Evolutionary conservation across 2,329 filamentous ascomycete species (phyloP).

Genomic region (Triangularia verruculosa): DNA sequence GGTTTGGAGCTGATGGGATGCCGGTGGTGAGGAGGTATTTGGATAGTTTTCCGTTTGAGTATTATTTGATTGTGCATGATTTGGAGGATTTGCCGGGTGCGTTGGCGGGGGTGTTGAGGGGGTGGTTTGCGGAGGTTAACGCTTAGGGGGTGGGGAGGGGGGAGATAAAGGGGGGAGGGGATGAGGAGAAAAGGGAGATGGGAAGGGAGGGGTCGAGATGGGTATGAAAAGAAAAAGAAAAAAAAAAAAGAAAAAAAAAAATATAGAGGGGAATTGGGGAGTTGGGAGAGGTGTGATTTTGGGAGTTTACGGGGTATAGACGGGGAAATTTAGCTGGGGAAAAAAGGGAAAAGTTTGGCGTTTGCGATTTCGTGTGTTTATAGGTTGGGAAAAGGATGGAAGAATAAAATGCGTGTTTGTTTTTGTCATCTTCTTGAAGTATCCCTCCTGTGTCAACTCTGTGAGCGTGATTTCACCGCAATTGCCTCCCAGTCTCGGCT

Average conservation of each 20-base stretch:
- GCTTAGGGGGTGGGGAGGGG: conserved; percentile 26
- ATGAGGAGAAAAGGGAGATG: not conserved
- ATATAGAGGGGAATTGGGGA: not conserved
- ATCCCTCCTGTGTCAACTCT: too few relatives aligned
- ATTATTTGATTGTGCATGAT: conserved; percentile 92
- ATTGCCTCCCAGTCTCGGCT: too few relatives aligned
- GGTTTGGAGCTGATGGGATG: conserved; percentile 63
- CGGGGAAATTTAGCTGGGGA: not conserved
- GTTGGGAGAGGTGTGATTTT: not conserved
- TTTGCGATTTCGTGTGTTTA: too few relatives aligned
- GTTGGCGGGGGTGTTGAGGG: conserved; percentile 81
- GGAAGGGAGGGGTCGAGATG: not conserved
- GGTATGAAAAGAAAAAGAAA: not conserved
- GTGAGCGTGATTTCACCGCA: too few relatives aligned
- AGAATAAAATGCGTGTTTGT: too few relatives aligned
- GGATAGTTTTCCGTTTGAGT: conserved; percentile 94
- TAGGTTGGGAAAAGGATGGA: too few relatives aligned
- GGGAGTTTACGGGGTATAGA: not conserved
- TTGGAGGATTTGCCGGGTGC: conserved; percentile 87
- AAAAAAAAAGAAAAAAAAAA: not conserved
- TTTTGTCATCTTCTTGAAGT: too few relatives aligned
- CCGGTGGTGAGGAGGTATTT: conserved; percentile 87
- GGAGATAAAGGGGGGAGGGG: not conserved
- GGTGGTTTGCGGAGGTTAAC: conserved; percentile 84
- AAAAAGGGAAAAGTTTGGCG: not conserved